A percentile compares a stretch with the other conserved stretches of the same genome.
Conservation (phyloP, 1,284 basidiomycete genomes). For the Ustilago sp. region DNA sequence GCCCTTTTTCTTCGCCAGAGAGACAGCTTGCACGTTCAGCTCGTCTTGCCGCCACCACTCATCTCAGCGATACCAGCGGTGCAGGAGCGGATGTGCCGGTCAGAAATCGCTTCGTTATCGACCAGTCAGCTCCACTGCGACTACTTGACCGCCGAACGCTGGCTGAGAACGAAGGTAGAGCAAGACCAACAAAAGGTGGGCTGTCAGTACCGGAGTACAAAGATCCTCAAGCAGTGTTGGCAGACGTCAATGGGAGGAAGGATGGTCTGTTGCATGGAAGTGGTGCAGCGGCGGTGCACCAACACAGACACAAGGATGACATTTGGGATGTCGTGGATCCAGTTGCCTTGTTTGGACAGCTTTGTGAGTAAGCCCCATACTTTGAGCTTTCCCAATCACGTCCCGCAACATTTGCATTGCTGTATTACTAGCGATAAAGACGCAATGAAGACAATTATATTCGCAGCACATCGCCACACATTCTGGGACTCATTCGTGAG, state of each 20-base stretch:
- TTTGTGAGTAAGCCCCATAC: constrained; percentile 36
- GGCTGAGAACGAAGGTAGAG: constrained; percentile 44
- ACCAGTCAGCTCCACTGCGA: constrained; percentile 59
- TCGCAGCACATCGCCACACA: not conserved
- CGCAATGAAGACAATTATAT: not conserved
- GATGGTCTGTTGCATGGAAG: constrained; percentile 5
- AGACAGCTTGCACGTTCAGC: constrained; percentile 31
- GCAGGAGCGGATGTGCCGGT: constrained; percentile 16
- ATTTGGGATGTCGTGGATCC: constrained; percentile 67
- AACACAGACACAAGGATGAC: constrained; percentile 58
- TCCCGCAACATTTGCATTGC: not conserved
- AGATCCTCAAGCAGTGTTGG: constrained; percentile 24
- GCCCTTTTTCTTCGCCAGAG: constrained; percentile 21
- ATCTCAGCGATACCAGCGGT: constrained; percentile 34
- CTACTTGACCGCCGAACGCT: constrained; percentile 58
- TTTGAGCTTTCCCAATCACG: not conserved
- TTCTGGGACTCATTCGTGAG: not conserved
- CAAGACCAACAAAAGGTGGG: constrained; percentile 45
- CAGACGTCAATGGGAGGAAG: constrained; percentile 48
- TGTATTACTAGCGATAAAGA: constrained; percentile 2
- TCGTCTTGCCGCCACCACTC: constrained; percentile 50
- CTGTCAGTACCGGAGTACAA: constrained; percentile 35
- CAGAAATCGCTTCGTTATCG: constrained; percentile 59
- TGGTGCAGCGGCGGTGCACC: constrained; percentile 8
- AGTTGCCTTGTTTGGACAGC: constrained; percentile 54